Percentiles rank a stretch among this genome's conserved stretches.
These are phyloP conservation scores for Colletotrichum agaves DNA, from an alignment of 2,329 filamentous ascomycete genomes.

Conservation along the genomic window DNA sequence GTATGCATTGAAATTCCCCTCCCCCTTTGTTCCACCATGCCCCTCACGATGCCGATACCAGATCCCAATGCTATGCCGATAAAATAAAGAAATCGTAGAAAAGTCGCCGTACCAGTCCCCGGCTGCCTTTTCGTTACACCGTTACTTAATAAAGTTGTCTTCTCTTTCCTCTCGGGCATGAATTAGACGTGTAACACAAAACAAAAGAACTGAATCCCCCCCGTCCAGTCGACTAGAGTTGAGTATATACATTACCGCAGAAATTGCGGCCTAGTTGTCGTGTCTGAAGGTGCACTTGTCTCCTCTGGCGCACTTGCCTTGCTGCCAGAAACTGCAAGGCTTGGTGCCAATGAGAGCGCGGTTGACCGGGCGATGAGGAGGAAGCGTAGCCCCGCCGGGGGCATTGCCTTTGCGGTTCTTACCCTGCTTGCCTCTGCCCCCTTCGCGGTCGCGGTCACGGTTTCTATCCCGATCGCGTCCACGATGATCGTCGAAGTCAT, in stretches of 20 bases:
- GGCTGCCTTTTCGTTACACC: background rate
- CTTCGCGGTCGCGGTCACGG: slow-evolving; percentile 44
- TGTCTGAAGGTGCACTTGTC: slow-evolving; percentile 81
- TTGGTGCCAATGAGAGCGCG: slow-evolving; percentile 72
- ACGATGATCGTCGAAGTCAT: slow-evolving; percentile 37
- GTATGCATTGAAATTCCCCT: slow-evolving; percentile 21
- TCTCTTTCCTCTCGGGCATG: background rate
- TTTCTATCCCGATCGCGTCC: slow-evolving; percentile 44
- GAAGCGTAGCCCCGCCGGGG: slow-evolving; percentile 45
- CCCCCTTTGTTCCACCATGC: background rate
- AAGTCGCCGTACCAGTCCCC: background rate
- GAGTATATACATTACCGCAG: slow-evolving; percentile 10
- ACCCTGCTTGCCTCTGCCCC: slow-evolving; percentile 47
- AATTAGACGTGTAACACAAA: slow-evolving; percentile 4
- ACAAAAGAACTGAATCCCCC: background rate
- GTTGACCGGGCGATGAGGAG: slow-evolving; percentile 59
- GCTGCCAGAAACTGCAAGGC: slow-evolving; percentile 75
- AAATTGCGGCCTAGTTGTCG: slow-evolving; percentile 49
- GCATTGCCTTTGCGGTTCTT: slow-evolving; percentile 52
- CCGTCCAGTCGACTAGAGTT: slow-evolving; percentile 1
- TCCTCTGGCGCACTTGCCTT: slow-evolving; percentile 78
- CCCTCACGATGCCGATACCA: slow-evolving; percentile 20
- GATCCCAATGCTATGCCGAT: slow-evolving; percentile 29
- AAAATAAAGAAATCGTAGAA: background rate
- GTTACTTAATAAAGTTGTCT: background rate